A percentile compares a stretch with the other conserved stretches of the same genome.
Evolutionary conservation across 2,329 filamentous ascomycete species (phyloP).

Genomic region (Monosporascus sp.): DNA sequence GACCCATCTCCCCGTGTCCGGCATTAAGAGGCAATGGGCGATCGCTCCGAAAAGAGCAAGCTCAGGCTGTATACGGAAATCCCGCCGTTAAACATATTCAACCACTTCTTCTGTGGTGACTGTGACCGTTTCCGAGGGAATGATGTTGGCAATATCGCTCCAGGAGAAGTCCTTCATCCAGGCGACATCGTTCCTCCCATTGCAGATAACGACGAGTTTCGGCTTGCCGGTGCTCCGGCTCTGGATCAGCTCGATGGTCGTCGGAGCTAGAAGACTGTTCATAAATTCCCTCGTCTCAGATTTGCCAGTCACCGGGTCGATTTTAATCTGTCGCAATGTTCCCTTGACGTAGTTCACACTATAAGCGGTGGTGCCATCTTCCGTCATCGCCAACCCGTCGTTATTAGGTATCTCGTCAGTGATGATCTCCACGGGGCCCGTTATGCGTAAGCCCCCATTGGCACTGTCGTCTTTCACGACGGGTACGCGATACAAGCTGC

Average conservation of each 20-base stretch:
- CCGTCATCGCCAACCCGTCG: conserved; percentile 22
- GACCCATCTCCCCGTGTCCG: background rate
- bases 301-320: conserved; percentile 13
- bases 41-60: background rate
- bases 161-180: conserved; percentile 21
- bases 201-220: conserved; percentile 25
- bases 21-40: too few relatives aligned
- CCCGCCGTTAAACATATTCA: background rate
- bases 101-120: conserved; percentile 3
- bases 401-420: conserved; percentile 21
- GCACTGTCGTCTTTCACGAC: conserved; percentile 13
- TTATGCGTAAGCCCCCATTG: conserved; percentile 13
- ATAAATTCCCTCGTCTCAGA: conserved; percentile 13
- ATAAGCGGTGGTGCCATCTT: conserved; percentile 18
- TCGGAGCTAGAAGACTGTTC: conserved; percentile 23
- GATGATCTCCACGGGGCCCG: conserved; percentile 19
- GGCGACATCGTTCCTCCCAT: conserved; percentile 27
- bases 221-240: conserved; percentile 6
- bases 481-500: conserved; percentile 22
- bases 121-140: conserved; percentile 18
- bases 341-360: conserved; percentile 23
- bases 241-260: conserved; percentile 18
- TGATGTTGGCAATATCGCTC: conserved; percentile 22
- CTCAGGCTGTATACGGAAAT: background rate
- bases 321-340: conserved; percentile 9